Base-by-base conservation (phyloP, 768 basidiomycete species). In the Naganishia vishniacii region DNA sequence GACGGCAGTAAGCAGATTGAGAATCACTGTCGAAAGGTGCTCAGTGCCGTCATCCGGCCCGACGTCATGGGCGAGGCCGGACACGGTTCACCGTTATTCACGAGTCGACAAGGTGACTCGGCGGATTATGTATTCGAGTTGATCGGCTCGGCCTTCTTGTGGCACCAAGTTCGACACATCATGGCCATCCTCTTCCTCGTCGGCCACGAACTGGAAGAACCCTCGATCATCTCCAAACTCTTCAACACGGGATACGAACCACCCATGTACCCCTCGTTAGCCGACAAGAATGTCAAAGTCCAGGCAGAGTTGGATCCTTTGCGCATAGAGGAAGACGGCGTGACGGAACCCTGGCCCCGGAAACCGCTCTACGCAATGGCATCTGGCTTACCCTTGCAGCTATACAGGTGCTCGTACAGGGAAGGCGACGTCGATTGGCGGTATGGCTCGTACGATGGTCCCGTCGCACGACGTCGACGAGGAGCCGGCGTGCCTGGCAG, bases 321-420 rank as follows among this genome's bases (percentile, higher is more conserved):
- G 28, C 20, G 23, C 15, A 26, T 48, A 1, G 48, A 56, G 8
- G 64, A 62, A 12, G 25, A 44, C 0, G 42, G 40, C 23, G 64
- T 62, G 18, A 37, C 42, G 32, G 42, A 62, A 13, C 41, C 28
- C 29, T 47, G 70, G 29, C 68, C 68, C 13, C 68, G 70, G 32
- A 93, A 92, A 74, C 94, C 94, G 2, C 84, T 85, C 49, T 98
- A 97, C 74, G 86, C 88, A 69, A 98, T 98, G 89, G 91, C 92
- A 7, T 88, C 93, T 68, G 87, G 84, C 0, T 81, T 95, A 0
- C 93, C 94, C 1, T 83, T 99, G 41, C 83, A 97, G 77, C 84
- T 98, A 15, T 94, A 91, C 88, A 86, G 89, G 26, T 93, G 91
- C 72, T 84, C 81, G 0, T 97, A 90, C 75, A 78, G 81, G 32